phyloP scores from a whole-genome alignment of 2,329 filamentous ascomycete genomes.

The Didymella sp. region DNA sequence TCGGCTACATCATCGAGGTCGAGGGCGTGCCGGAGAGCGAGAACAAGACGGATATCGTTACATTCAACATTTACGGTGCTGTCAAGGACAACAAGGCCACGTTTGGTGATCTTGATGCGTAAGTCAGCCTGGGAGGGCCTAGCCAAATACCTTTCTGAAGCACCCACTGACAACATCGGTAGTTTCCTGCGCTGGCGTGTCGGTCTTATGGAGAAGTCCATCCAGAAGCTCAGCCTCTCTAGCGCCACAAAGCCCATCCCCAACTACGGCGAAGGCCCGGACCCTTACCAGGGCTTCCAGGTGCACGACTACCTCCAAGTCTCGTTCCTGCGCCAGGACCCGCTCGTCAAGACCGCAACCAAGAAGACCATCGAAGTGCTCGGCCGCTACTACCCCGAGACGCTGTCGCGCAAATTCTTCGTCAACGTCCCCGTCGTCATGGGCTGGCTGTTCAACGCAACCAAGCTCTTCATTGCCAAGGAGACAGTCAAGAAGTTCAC shows the following conservation, averaged over 20 bases:
- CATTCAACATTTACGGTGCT: conserved; percentile 92
- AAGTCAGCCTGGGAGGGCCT: conserved; percentile 26
- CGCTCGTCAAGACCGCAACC: conserved; percentile 75
- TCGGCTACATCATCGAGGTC: conserved; percentile 84
- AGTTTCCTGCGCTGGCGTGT: conserved; percentile 92
- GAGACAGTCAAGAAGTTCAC: conserved; percentile 60
- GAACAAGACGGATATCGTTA: conserved; percentile 71
- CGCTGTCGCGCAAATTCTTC: conserved; percentile 91
- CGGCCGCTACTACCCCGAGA: conserved; percentile 84
- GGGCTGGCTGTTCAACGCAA: conserved; percentile 70
- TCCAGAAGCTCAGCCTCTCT: conserved; percentile 74
- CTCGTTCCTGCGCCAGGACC: conserved; percentile 83
- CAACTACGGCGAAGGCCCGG: conserved; percentile 68
- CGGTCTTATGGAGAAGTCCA: conserved; percentile 85
- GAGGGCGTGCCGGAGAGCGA: conserved; percentile 60
- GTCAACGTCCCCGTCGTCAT: conserved; percentile 92
- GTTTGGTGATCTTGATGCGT: conserved; percentile 84
- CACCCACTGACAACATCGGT: neutral
- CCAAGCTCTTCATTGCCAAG: conserved; percentile 56
- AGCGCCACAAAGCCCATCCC: conserved; percentile 74
- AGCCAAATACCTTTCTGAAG: neutral
- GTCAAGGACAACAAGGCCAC: conserved; percentile 82
- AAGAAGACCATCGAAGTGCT: conserved; percentile 84
- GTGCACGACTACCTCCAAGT: conserved; percentile 92
- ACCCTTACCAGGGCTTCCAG: conserved; percentile 90